Percentiles rank a stretch among this genome's conserved stretches.
Evolutionary conservation across 139 green algal species (phyloP).

Genomic region (Pleodorina starrii): DNA sequence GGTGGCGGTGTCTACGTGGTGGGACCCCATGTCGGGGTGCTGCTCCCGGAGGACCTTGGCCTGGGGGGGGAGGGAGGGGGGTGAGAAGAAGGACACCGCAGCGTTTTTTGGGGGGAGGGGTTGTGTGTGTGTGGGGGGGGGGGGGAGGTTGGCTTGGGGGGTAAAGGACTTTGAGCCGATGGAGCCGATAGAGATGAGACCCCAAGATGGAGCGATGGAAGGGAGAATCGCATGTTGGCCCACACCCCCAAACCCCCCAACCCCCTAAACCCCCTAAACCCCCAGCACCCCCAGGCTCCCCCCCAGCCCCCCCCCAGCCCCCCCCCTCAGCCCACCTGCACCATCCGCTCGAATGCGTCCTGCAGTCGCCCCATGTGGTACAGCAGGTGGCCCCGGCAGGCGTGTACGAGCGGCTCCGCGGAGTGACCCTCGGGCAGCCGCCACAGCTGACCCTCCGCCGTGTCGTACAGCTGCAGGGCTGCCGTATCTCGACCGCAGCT

Average conservation of each 20-base stretch:
- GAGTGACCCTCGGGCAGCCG: conserved; percentile 52
- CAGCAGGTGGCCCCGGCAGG: conserved; percentile 55
- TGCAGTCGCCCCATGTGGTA: conserved; percentile 54
- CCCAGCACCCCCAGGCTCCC: too few species aligned
- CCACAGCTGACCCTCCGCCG: conserved; percentile 21
- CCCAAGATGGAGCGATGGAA: too few species aligned
- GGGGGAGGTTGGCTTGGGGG: too few species aligned
- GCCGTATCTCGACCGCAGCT: conserved; percentile 48
- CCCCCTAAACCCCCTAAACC: too few species aligned
- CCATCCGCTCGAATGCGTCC: conserved; percentile 61
- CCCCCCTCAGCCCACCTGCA: conserved; percentile 46
- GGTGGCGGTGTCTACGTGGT: conserved; percentile 67
- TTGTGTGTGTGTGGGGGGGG: too few species aligned
- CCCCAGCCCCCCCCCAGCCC: neutral
- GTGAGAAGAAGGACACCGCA: neutral
- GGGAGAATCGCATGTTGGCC: too few species aligned
- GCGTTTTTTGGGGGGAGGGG: too few species aligned
- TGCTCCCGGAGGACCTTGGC: conserved; percentile 53
- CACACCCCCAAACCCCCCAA: too few species aligned
- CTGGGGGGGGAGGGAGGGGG: neutral
- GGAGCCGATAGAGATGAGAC: too few species aligned
- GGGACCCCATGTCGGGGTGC: conserved; percentile 50
- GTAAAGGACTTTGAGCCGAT: too few species aligned
- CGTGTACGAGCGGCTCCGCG: conserved; percentile 57
- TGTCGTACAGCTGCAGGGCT: conserved; percentile 44